A percentile compares a stretch with the other conserved stretches of the same genome.
Conservation (phyloP, 176 grass and related monocot species). For the barley (Hordeum vulgare) region MorexV3_pseudomolecules_assembly NC_058519.1:501810585-501811084, state of each 20-base stretch:
- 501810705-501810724: conserved; percentile 74
- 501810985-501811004: not conserved
- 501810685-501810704: conserved; percentile 48
- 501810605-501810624: conserved; percentile 52
- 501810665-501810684: conserved; percentile 1
- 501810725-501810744: conserved; percentile 59
- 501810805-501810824: conserved; percentile 41
- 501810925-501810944: not conserved
- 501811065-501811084: too few species aligned
- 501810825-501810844: conserved; percentile 90
- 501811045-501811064: not conserved
- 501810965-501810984: not conserved
- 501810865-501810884: conserved; percentile 36
- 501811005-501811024: not conserved
- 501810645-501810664: conserved; percentile 74
- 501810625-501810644: conserved; percentile 19
- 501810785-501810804: conserved; percentile 62
- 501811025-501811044: not conserved
- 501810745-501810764: conserved; percentile 64
- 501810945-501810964: not conserved
- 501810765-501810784: conserved; percentile 33
- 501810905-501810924: conserved; percentile 28
- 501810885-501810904: conserved; percentile 63
- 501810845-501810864: conserved; percentile 89
- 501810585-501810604: conserved; percentile 36